These are phyloP conservation scores for Vachellia collinsii DNA, from an alignment of 306 rosid species.

Conservation along the genomic window DNA sequence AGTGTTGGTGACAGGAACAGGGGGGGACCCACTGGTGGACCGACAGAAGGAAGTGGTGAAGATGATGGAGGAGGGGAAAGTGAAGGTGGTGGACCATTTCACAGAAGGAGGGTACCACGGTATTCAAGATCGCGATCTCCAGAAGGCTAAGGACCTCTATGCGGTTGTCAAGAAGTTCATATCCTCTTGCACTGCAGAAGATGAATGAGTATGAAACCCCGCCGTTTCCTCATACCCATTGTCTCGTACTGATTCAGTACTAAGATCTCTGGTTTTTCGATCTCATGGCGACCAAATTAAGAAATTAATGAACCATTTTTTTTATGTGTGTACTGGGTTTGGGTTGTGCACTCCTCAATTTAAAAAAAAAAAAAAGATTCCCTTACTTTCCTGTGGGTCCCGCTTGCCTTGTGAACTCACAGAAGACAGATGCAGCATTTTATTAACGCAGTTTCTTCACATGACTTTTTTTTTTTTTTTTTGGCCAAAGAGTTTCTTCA, in stretches of 20 bases:
- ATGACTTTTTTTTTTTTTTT: too few relatives aligned
- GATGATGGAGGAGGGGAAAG: conserved; percentile 38
- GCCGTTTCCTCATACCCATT: not conserved
- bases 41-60: conserved; percentile 41
- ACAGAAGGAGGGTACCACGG: conserved; percentile 50
- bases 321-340: too few relatives aligned
- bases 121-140: conserved; percentile 12
- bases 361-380: too few relatives aligned
- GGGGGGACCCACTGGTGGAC: conserved; percentile 57
- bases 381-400: too few relatives aligned
- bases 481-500: too few relatives aligned
- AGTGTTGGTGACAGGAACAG: conserved; percentile 45
- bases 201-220: not conserved
- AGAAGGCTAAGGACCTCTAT: conserved; percentile 8
- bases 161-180: not conserved
- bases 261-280: too few relatives aligned
- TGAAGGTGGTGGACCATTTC: conserved; percentile 43
- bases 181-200: not conserved
- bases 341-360: too few relatives aligned
- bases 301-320: too few relatives aligned
- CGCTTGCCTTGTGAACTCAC: too few relatives aligned
- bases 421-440: too few relatives aligned
- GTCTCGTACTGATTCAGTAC: not conserved
- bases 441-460: too few relatives aligned
- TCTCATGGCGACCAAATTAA: too few relatives aligned